These are phyloP conservation scores for Trichoderma polysporum DNA, from an alignment of 2,329 filamentous ascomycete genomes.

Conservation along the genomic window DNA sequence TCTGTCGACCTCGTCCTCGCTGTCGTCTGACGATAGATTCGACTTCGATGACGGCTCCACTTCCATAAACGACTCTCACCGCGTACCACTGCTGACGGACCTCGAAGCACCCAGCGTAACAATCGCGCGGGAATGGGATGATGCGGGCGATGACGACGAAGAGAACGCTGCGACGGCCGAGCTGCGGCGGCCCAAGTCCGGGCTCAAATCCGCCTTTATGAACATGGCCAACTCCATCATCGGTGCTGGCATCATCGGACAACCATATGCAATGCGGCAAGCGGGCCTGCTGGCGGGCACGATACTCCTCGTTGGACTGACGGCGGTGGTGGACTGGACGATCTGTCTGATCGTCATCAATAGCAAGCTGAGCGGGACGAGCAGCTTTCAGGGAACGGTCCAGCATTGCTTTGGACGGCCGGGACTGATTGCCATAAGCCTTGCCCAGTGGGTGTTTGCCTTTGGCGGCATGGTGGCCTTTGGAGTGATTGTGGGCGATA, in stretches of 20 bases:
- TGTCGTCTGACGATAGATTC: conserved; percentile 44
- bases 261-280: conserved; percentile 94
- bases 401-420: conserved; percentile 89
- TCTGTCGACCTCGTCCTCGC: conserved; percentile 18
- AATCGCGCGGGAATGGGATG: conserved; percentile 57
- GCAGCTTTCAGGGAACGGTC: conserved; percentile 94
- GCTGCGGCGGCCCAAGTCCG: conserved; percentile 72
- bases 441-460: conserved; percentile 97
- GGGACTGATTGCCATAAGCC: conserved; percentile 80
- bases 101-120: conserved; percentile 78
- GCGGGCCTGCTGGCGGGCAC: conserved; percentile 82
- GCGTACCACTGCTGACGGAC: conserved; percentile 74
- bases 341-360: conserved; percentile 97
- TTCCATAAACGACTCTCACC: conserved; percentile 52
- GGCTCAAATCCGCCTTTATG: conserved; percentile 88
- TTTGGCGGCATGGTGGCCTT: conserved; percentile 99
- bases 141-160: conserved; percentile 40
- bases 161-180: conserved; percentile 53
- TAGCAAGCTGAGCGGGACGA: conserved; percentile 90
- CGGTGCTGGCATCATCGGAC: conserved; percentile 71
- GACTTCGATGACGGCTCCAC: conserved; percentile 45
- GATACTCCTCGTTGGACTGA: conserved; percentile 73
- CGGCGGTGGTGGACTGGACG: conserved; percentile 91
- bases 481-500: conserved; percentile 94
- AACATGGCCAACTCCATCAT: conserved; percentile 99